Evolutionary conservation across 257 asterid genomes (phyloP), one percentile per base, ranked within the genome.

Genomic region (Rehmannia glutinosa): DNA sequence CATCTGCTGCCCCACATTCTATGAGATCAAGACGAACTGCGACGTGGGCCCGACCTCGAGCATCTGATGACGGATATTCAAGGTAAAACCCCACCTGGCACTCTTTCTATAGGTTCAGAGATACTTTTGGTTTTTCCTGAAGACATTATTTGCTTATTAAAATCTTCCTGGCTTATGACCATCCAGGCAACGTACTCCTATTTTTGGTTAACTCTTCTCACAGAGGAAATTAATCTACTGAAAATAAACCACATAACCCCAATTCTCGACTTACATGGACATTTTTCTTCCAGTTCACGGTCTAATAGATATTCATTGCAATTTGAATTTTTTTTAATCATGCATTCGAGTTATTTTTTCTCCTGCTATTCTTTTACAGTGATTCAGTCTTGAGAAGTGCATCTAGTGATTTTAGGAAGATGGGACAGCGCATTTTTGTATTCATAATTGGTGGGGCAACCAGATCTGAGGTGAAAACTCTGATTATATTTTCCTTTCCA

Each of bases 371-470:
- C 3, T 41, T 76, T 74, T 68, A 9, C 78, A 94, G 99, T 64
- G 97, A 94, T 63, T 94, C 99, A 0, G 81, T 62, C 73, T 69
- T 91, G 82, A 85, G 71, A 78, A 73, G 20, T 71, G 77, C 62
- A 17, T 66, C 87, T 5, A 73, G 36, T 33, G 99, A 93, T 52
- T 78, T 64, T 27, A 93, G 81, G 83, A 88, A 70, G 83, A 93
- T 90, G 99, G 99, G 99, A 53, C 96, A 85, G 61, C 90, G 99
- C 55, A 88, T 90, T 41, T 93, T 90, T 60, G 74, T 88, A 43
- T 93, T 93, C 81, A 79, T 94, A 58, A 80, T 90, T 33, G 99
- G 99, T 35, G 99, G 99, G 30, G 99, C 99, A 72, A 94, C 97
- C 27, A 80, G 99, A 84, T 94, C 99, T 8, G 99, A 94, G 96